These are phyloP conservation scores for Tricladium varicosporioides DNA, from an alignment of 2,329 filamentous ascomycete species.

Conservation along the genomic window DNA sequence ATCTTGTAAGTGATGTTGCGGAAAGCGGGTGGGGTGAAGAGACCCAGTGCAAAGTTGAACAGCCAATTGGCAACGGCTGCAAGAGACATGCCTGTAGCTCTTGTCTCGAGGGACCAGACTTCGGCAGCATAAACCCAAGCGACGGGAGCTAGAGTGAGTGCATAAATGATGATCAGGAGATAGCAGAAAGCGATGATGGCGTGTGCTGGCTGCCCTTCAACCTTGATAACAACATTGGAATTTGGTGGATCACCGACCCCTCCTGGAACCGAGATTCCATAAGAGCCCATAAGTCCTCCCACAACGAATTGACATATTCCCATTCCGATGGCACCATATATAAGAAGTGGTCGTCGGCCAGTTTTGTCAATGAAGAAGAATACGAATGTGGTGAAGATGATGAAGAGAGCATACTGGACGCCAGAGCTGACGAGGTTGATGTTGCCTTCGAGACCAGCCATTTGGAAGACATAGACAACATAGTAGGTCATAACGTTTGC, in stretches of 20 bases:
- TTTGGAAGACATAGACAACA: conserved; percentile 38
- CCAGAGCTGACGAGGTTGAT: conserved; percentile 33
- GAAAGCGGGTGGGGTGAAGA: conserved; percentile 57
- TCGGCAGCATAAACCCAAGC: conserved; percentile 67
- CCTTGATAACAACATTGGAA: conserved; percentile 51
- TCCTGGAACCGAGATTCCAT: conserved; percentile 41
- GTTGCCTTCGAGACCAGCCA: conserved; percentile 37
- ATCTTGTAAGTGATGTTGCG: conserved; percentile 54
- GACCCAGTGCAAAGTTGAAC: conserved; percentile 58
- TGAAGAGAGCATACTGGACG: conserved; percentile 28
- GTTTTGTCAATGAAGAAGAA: conserved; percentile 30
- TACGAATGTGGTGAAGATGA: conserved; percentile 20
- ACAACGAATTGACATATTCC: conserved; percentile 46
- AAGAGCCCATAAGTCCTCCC: conserved; percentile 41
- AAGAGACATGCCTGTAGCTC: conserved; percentile 57
- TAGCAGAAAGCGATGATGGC: conserved; percentile 66
- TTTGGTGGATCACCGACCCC: conserved; percentile 42
- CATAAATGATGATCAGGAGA: conserved; percentile 61
- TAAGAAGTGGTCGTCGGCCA: conserved; percentile 34
- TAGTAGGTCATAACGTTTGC: conserved; percentile 36
- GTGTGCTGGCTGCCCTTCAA: conserved; percentile 52
- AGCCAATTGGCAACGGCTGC: conserved; percentile 53
- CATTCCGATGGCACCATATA: conserved; percentile 42
- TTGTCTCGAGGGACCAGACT: conserved; percentile 59
- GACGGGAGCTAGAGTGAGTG: conserved; percentile 60